phyloP scores from a whole-genome alignment of 495 filamentous ascomycete species.

The Cladorrhinum samala region DNA sequence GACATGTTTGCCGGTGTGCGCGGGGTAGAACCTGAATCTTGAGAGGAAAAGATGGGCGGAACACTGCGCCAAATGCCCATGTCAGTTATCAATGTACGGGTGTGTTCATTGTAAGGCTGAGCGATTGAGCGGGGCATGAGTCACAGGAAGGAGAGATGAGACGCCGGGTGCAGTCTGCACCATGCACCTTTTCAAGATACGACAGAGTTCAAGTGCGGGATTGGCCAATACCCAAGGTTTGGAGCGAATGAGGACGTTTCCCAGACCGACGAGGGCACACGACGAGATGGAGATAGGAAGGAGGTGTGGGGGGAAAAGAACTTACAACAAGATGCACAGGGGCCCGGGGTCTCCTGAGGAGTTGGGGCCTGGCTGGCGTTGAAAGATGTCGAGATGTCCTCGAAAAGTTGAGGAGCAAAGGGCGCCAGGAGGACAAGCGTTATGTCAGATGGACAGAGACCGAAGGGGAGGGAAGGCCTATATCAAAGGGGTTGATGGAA shows the following conservation, averaged over 20 bases:
- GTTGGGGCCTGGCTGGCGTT: conserved; percentile 10
- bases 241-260: conserved; percentile 2
- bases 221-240: conserved; percentile 17
- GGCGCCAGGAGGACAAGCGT: background rate
- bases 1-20: conserved; percentile 40
- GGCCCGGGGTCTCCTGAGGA: background rate
- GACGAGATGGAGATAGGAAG: background rate
- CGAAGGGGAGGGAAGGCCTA: conserved; percentile 14
- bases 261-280: conserved; percentile 1
- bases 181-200: conserved; percentile 1
- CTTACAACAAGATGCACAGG: conserved; percentile 1
- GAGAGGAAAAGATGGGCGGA: conserved; percentile 12
- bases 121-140: conserved; percentile 18
- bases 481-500: conserved; percentile 1
- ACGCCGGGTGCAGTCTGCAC: conserved; percentile 16
- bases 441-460: conserved; percentile 4
- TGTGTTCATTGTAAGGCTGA: conserved; percentile 18
- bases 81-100: conserved; percentile 22
- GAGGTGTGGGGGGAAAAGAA: background rate
- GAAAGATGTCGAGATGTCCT: background rate
- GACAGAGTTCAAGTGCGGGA: conserved; percentile 7
- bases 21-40: conserved; percentile 28
- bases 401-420: background rate
- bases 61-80: conserved; percentile 19
- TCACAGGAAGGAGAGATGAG: conserved; percentile 20